Evolutionary conservation across 2,329 filamentous ascomycete species (phyloP).

Genomic region (Trichoderma gracile): DNA sequence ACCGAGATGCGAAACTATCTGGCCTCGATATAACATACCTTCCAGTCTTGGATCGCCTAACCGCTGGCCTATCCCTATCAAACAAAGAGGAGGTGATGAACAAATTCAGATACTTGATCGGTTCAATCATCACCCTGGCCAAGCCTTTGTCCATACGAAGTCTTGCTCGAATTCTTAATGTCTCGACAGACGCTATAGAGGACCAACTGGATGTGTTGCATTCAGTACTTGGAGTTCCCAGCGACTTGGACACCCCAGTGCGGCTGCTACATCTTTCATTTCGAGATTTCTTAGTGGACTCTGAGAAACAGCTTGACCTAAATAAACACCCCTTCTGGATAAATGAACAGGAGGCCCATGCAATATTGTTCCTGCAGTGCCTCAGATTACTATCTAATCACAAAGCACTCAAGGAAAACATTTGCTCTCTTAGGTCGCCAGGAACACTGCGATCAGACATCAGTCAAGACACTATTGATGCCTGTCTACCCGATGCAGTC

Average conservation of each 20-base stretch:
- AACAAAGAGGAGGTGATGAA: constrained; percentile 25
- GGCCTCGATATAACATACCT: constrained; percentile 30
- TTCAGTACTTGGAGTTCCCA: constrained; percentile 40
- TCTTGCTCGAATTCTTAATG: constrained; percentile 34
- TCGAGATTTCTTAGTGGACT: constrained; percentile 36
- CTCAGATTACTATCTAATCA: constrained; percentile 33
- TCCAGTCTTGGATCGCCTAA: constrained; percentile 26
- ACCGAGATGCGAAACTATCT: constrained; percentile 19
- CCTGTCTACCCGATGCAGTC: constrained; percentile 35
- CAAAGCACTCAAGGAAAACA: constrained; percentile 35
- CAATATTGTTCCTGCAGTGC: constrained; percentile 14
- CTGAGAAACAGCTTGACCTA: constrained; percentile 28
- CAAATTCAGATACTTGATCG: constrained; percentile 36
- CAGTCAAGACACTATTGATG: constrained; percentile 2
- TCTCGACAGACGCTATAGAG: constrained; percentile 28
- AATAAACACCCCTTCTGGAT: constrained; percentile 28
- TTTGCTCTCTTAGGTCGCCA: constrained; percentile 26
- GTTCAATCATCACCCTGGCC: constrained; percentile 36
- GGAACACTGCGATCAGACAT: constrained; percentile 10
- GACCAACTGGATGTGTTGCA: constrained; percentile 36
- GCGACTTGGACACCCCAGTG: constrained; percentile 31
- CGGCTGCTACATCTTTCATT: constrained; percentile 43
- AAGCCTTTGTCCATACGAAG: constrained; percentile 35
- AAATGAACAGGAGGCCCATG: constrained; percentile 21
- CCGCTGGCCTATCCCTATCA: not conserved